Evolutionary conservation across 164 flowering plant genomes (phyloP), one percentile per base, ranked within the genome.

Genomic region (Nymphaea colorata): DNA sequence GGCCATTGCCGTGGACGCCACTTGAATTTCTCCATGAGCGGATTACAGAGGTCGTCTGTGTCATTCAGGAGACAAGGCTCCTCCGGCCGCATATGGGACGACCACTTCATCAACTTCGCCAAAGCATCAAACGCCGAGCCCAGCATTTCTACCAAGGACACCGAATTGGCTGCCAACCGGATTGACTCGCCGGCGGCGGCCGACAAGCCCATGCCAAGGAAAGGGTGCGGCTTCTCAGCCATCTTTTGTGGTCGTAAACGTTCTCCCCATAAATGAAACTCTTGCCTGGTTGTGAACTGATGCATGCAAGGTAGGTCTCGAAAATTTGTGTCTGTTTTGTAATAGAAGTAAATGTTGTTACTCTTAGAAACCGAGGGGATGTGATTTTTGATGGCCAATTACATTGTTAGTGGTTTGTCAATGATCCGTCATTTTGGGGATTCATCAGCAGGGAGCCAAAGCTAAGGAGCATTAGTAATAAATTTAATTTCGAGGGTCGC

Each of bases 41-140:
- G 78, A n/a, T 76, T 90, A 72, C 89, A 78, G 71, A 85, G 94
- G 72, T 91, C 98, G 12, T 79, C 71, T 42, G 73, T 76, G 41
- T 86, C 96, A 11, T 91, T 89, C 67, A 80, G 98, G 71, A 84
- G 98, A 62, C 86, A 82, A 69, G 98, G 98, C 36, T 91, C 96
- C 3, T 91, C 98, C 3, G 98, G 98, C 0, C 69, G 81, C 44
- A 84, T 91, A 18, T 91, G 96, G 96, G 93, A 90, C 61, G 96
- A 90, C 73, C 80, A 77, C 66, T 64, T 82, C 43, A 59, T 84
- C 15, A 51, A 10, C 6, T 64, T 82, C 4, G 83, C 75, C 6
- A 89, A 84, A 18, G n/a, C 7, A 12, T 17, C 64, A 17, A 61
- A 5, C 12, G 12, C 64, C n/a, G 36, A 10, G 7, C 41, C 64